Evolutionary conservation across 371 early-diverging fungal species (phyloP), one percentile per base, ranked within the genome.

Genomic region (Syncephalastrum monosporum): DNA sequence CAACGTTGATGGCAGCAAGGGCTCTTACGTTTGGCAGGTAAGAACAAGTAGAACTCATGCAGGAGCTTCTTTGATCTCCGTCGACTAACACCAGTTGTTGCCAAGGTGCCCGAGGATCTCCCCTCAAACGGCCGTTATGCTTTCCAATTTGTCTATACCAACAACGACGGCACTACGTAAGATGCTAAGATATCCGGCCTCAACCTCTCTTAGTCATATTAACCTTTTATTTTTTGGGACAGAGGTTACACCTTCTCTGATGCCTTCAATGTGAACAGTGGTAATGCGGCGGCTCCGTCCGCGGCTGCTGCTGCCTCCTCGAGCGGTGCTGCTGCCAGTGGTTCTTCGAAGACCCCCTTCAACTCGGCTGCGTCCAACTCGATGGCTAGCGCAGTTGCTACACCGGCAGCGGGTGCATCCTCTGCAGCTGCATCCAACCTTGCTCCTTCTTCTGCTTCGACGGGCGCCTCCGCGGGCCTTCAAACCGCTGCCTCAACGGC

Each of bases 21-120:
- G 60, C 23, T 42, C 16, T 16, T 55, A 60, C 23, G 47, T 56
- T 33, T 61, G 61, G 61, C 46, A 41, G 50, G 56, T 61, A 56
- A 47, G 23, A 33, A 38, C n/a, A 24, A 33, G 38, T 33, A 24
- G 15, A 24, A 15, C 14, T 19, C 14, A 16, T 57, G 25, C 21
- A 44, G 41, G 43, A n/a, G 29, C 21, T 53, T 49, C 21, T 48
- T 46, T 54, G 45, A 50, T 49, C 51, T 47, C 52, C 45, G 43
- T 46, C 24, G 47, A 19, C 45, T 50, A 10, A n/a, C 42, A 29
- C 24, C 42, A 16, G 17, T 42, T 43, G 7, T 42, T 24, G 53
- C 42, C 23, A 50, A 61, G 61, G 38, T 56, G 16, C 61, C 61
- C 8, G 19, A 56, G n/a, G 38, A 50, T 42, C 52, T 61, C 45